Conservation (phyloP, 2,329 filamentous ascomycete species). For the Echinosphaeria canescens region DNA sequence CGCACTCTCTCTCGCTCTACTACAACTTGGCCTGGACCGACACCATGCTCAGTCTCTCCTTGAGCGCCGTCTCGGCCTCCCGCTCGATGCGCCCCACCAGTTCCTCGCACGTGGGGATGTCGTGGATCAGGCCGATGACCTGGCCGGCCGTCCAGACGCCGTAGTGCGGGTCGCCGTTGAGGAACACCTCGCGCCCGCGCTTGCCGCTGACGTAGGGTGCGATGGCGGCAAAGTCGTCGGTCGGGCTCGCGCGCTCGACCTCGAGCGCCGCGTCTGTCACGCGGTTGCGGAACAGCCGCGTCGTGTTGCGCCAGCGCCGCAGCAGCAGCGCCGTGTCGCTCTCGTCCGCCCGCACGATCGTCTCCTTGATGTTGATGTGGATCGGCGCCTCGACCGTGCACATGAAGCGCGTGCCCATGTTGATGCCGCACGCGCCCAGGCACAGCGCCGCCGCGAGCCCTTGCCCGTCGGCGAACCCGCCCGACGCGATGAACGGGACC, state of each 20-base stretch:
- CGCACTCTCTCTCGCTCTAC: too few relatives aligned
- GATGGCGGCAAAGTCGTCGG: constrained; percentile 77
- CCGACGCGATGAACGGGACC: constrained; percentile 86
- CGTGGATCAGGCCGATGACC: constrained; percentile 75
- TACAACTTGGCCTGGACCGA: constrained; percentile 37
- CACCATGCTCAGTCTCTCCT: constrained; percentile 28
- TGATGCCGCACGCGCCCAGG: constrained; percentile 81
- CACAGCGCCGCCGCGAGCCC: constrained; percentile 80
- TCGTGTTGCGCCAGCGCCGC: constrained; percentile 83
- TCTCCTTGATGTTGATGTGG: constrained; percentile 81
- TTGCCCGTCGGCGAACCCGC: constrained; percentile 87
- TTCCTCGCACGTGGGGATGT: constrained; percentile 55
- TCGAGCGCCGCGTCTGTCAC: constrained; percentile 61
- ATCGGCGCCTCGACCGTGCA: constrained; percentile 86
- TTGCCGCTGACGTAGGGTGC: constrained; percentile 77
- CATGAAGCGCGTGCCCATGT: constrained; percentile 99
- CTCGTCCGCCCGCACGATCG: constrained; percentile 75
- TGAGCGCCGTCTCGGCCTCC: constrained; percentile 48
- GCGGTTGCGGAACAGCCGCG: constrained; percentile 75
- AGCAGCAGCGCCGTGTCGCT: constrained; percentile 80
- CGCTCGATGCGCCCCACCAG: constrained; percentile 54
- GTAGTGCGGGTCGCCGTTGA: constrained; percentile 77
- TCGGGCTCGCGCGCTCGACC: constrained; percentile 63
- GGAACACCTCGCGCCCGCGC: constrained; percentile 75
- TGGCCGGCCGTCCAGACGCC: constrained; percentile 97